Evolutionary conservation across 345 rosid genomes (phyloP).

Genomic region (Citrus hindsii): DNA sequence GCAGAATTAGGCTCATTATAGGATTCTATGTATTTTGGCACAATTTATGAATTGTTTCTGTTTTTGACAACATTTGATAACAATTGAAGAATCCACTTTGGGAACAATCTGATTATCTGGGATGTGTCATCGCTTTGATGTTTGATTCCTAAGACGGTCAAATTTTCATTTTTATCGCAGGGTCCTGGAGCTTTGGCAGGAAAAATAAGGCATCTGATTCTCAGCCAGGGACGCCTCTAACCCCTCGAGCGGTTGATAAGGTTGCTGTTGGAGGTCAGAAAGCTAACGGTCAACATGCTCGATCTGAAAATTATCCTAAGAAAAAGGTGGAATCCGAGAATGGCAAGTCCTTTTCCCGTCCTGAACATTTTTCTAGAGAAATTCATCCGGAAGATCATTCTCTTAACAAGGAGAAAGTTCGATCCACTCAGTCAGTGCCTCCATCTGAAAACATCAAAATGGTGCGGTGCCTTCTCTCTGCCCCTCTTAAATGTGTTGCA

Average conservation of each 20-base stretch:
- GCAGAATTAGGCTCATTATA: neutral
- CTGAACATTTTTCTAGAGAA: constrained; percentile 35
- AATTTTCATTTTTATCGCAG: constrained; percentile 26
- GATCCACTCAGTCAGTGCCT: constrained; percentile 24
- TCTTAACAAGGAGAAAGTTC: constrained; percentile 33
- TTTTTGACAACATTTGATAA: neutral
- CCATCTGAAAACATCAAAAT: constrained; percentile 24
- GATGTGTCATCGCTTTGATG: neutral
- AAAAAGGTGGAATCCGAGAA: constrained; percentile 34
- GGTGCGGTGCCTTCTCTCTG: neutral
- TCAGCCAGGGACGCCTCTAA: constrained; percentile 39
- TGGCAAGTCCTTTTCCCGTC: constrained; percentile 33
- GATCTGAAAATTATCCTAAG: constrained; percentile 27
- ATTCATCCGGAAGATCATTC: constrained; percentile 40
- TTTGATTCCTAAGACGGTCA: neutral
- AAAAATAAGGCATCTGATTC: constrained; percentile 55
- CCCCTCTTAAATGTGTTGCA: neutral
- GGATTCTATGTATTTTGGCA: neutral
- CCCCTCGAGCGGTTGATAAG: constrained; percentile 30
- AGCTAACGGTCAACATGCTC: constrained; percentile 22
- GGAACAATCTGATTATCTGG: neutral
- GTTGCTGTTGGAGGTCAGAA: constrained; percentile 17
- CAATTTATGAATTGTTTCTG: neutral
- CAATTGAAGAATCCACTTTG: neutral
- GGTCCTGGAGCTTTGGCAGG: constrained; percentile 62